phyloP scores from a whole-genome alignment of 768 basidiomycete genomes.

The Russula sp. region DNA sequence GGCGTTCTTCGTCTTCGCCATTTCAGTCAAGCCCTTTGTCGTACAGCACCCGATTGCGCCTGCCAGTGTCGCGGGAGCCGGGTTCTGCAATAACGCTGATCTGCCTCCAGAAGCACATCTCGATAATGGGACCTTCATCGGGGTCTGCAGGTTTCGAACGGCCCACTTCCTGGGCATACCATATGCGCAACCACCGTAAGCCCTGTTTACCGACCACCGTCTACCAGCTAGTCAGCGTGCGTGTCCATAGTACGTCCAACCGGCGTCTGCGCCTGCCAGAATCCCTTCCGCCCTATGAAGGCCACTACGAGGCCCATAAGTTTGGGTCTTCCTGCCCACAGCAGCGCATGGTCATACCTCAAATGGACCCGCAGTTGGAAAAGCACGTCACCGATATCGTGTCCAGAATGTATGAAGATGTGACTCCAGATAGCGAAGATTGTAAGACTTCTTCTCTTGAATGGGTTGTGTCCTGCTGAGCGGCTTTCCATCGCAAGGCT shows the following conservation, averaged over 20 bases:
- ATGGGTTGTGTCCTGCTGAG: background rate
- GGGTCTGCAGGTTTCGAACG: constrained; percentile 15
- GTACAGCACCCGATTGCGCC: background rate
- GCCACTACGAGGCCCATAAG: constrained; percentile 18
- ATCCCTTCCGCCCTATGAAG: constrained; percentile 21
- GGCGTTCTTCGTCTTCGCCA: background rate
- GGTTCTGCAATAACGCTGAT: background rate
- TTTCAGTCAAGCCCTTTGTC: background rate
- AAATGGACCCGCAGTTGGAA: background rate
- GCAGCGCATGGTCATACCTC: constrained; percentile 19
- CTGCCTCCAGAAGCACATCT: constrained; percentile 22
- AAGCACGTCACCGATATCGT: constrained; percentile 9
- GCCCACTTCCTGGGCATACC: constrained; percentile 29
- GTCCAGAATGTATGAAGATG: constrained; percentile 13
- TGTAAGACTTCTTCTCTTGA: constrained; percentile 11
- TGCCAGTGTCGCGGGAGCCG: background rate
- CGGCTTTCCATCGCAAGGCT: constrained; percentile 1
- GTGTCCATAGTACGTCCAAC: constrained; percentile 7
- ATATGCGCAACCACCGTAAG: constrained; percentile 30
- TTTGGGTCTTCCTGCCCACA: constrained; percentile 29
- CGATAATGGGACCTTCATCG: constrained; percentile 27
- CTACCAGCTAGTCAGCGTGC: background rate
- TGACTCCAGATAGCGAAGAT: constrained; percentile 19
- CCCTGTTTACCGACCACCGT: background rate
- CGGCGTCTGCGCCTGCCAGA: constrained; percentile 24